phyloP scores from a whole-genome alignment of 1,284 basidiomycete genomes.

The Cutaneotrichosporon mucoides region DNA sequence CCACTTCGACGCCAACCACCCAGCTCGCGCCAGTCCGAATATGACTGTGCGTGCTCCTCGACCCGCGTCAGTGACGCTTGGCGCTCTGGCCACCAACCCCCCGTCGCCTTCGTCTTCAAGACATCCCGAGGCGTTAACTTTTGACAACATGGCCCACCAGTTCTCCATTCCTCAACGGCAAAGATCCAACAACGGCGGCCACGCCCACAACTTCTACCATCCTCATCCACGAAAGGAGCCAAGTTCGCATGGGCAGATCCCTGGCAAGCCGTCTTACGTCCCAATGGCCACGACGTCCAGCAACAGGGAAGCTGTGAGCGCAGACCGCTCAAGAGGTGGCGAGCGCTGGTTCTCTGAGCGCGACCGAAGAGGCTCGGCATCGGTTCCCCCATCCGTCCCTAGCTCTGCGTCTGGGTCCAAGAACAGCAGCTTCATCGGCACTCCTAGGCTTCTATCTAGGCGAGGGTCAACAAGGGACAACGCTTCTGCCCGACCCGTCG shows the following conservation, averaged over 20 bases:
- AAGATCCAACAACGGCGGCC: neutral
- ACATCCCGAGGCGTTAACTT: neutral
- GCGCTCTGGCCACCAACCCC: neutral
- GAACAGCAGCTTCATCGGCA: conserved; percentile 21
- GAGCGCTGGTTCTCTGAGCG: neutral
- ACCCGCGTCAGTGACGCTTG: neutral
- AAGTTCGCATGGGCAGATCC: neutral
- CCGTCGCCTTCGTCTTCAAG: neutral
- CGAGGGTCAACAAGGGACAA: conserved; percentile 21
- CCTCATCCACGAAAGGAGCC: neutral
- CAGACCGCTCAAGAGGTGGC: neutral
- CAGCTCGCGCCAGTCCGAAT: too few species aligned
- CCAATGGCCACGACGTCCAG: neutral
- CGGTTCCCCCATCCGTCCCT: conserved; percentile 6
- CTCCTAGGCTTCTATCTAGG: conserved; percentile 23
- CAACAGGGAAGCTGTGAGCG: neutral
- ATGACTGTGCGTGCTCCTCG: neutral
- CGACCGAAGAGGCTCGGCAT: conserved; percentile 1
- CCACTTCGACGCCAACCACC: too few species aligned
- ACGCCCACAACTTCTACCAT: neutral
- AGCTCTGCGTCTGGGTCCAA: conserved; percentile 24
- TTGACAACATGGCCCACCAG: conserved; percentile 1
- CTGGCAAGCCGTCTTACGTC: neutral
- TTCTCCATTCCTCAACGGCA: neutral
- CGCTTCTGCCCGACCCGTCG: neutral